phyloP scores from a whole-genome alignment of 148 eudicot species.

The Fagopyrum tataricum region DNA sequence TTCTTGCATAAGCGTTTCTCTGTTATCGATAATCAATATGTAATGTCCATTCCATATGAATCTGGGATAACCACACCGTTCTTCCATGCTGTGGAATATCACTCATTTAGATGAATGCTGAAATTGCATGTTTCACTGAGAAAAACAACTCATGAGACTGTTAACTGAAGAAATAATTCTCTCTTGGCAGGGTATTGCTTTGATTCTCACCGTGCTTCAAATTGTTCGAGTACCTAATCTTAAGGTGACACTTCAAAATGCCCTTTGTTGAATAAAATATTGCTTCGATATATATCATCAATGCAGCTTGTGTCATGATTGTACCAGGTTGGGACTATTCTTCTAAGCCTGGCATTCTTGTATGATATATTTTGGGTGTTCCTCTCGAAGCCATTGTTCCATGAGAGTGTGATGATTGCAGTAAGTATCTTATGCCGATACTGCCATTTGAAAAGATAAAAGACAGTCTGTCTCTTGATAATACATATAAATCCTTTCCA shows the following conservation, averaged over 20 bases:
- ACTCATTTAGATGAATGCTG: too few relatives aligned
- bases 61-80: too few relatives aligned
- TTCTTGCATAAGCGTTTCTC: too few relatives aligned
- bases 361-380: slow-evolving; percentile 99
- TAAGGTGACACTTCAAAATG: slow-evolving; percentile 43
- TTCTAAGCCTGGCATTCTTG: slow-evolving; percentile 87
- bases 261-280: neutral
- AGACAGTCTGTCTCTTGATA: slow-evolving; percentile 5
- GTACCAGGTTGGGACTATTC: slow-evolving; percentile 88
- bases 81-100: too few relatives aligned
- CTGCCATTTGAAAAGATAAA: neutral
- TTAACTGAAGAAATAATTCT: slow-evolving; percentile 11
- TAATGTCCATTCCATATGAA: too few relatives aligned
- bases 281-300: neutral
- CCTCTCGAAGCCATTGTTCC: slow-evolving; percentile 67
- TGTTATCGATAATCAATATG: too few relatives aligned
- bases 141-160: neutral
- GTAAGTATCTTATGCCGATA: slow-evolving; percentile 36
- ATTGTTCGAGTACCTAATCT: slow-evolving; percentile 93
- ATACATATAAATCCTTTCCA: slow-evolving; percentile 6
- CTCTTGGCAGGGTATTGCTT: slow-evolving; percentile 77
- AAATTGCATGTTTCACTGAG: too few relatives aligned
- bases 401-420: slow-evolving; percentile 98
- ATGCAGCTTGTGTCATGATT: slow-evolving; percentile 8
- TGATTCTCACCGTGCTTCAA: slow-evolving; percentile 96